Evolutionary conservation across 306 rosid species (phyloP).

Genomic region (Quercus ilex): DNA sequence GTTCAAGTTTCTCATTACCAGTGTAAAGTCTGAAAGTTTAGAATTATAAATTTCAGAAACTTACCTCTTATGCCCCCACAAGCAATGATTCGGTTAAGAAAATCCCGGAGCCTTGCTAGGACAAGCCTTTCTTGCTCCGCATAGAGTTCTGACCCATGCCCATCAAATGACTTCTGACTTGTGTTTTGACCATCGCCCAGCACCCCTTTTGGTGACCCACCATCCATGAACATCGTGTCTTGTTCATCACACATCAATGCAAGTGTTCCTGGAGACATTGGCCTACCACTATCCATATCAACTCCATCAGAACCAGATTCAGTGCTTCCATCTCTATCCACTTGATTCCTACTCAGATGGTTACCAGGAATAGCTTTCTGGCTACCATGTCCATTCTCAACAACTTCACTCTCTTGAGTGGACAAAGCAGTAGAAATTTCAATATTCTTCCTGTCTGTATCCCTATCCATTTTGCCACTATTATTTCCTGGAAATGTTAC

Average conservation of each 20-base stretch:
- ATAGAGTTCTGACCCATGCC: constrained; percentile 40
- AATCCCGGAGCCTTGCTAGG: constrained; percentile 54
- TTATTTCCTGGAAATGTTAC: constrained; percentile 37
- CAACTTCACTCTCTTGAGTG: constrained; percentile 28
- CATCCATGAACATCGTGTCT: constrained; percentile 39
- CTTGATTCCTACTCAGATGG: constrained; percentile 28
- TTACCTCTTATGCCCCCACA: constrained; percentile 64
- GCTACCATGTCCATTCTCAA: constrained; percentile 18
- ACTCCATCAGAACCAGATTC: constrained; percentile 37
- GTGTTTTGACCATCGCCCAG: constrained; percentile 24
- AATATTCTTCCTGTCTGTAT: constrained; percentile 17
- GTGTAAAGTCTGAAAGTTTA: constrained; percentile 1
- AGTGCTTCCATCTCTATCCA: constrained; percentile 22
- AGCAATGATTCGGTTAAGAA: constrained; percentile 52
- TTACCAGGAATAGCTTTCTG: constrained; percentile 24
- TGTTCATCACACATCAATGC: constrained; percentile 81
- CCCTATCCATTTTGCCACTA: constrained; percentile 14
- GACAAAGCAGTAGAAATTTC: constrained; percentile 37
- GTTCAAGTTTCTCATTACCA: constrained; percentile 3
- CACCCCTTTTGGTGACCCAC: constrained; percentile 34
- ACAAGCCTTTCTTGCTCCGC: constrained; percentile 63
- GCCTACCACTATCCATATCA: constrained; percentile 35
- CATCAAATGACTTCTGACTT: constrained; percentile 34
- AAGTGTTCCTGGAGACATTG: constrained; percentile 67
- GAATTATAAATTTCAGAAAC: constrained; percentile 11